These are phyloP conservation scores for Inga laurina DNA, from an alignment of 306 rosid species.

Conservation along the genomic window DNA sequence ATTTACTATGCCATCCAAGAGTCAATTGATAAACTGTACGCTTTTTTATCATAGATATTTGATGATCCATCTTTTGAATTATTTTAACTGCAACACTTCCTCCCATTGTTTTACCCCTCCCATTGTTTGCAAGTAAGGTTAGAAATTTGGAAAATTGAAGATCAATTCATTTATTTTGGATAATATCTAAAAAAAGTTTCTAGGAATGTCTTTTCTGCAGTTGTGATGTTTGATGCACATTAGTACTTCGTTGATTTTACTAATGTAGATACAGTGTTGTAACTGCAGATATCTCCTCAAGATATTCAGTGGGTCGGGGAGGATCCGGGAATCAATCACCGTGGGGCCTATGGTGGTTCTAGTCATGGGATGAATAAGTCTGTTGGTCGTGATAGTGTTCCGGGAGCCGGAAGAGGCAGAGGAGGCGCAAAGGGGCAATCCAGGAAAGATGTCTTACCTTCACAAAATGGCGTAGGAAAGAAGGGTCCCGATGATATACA, in stretches of 20 bases:
- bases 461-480: conserved; percentile 84
- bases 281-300: conserved; percentile 76
- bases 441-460: conserved; percentile 71
- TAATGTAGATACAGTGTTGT: conserved; percentile 44
- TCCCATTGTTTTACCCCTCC: too few relatives aligned
- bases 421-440: conserved; percentile 71
- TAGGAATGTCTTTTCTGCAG: conserved; percentile 18
- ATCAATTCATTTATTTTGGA: conserved; percentile 1
- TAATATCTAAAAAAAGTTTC: conserved; percentile 17
- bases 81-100: not conserved
- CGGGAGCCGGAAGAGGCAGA: conserved; percentile 87
- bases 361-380: conserved; percentile 77
- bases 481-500: conserved; percentile 79
- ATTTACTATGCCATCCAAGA: not conserved
- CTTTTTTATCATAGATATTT: not conserved
- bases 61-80: conserved; percentile 11
- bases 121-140: not conserved
- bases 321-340: conserved; percentile 81
- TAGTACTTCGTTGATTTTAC: conserved; percentile 34
- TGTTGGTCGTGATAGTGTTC: conserved; percentile 56
- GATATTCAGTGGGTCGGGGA: conserved; percentile 95
- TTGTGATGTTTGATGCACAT: conserved; percentile 23
- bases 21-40: not conserved
- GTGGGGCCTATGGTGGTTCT: conserved; percentile 64
- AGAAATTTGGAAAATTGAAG: conserved; percentile 4